phyloP scores from a whole-genome alignment of 1,139 yeast genomes.

The Pichia sp. region DNA sequence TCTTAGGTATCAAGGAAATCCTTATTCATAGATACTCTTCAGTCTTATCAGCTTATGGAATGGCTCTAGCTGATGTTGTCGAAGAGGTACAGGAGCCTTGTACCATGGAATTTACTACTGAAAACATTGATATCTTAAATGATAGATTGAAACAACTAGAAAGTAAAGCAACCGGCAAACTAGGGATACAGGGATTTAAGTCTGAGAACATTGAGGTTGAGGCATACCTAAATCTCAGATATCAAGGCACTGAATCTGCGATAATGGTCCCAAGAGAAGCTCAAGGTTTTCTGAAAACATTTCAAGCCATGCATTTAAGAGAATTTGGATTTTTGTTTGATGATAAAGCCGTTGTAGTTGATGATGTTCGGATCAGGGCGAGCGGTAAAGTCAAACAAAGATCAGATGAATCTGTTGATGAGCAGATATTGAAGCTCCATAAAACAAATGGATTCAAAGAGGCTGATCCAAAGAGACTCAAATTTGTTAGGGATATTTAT shows the following conservation, averaged over 20 bases:
- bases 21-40: slow-evolving; percentile 51
- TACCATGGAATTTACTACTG: slow-evolving; percentile 34
- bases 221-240: slow-evolving; percentile 69
- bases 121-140: slow-evolving; percentile 31
- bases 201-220: slow-evolving; percentile 40
- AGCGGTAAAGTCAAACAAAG: slow-evolving; percentile 43
- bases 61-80: slow-evolving; percentile 50
- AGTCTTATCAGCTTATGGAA: slow-evolving; percentile 53
- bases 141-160: slow-evolving; percentile 36
- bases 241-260: slow-evolving; percentile 83
- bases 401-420: slow-evolving; percentile 25
- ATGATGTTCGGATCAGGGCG: slow-evolving; percentile 74
- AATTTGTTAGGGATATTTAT: slow-evolving; percentile 23
- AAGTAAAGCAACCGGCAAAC: slow-evolving; percentile 34
- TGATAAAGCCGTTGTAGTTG: slow-evolving; percentile 58
- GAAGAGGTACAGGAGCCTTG: slow-evolving; percentile 66
- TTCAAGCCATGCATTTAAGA: slow-evolving; percentile 44
- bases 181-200: slow-evolving; percentile 45
- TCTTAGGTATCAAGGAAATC: slow-evolving; percentile 43
- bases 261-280: slow-evolving; percentile 52
- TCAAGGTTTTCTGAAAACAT: slow-evolving; percentile 24
- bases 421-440: slow-evolving; percentile 24
- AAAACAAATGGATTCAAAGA: slow-evolving; percentile 12
- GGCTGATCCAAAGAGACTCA: slow-evolving; percentile 19
- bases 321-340: slow-evolving; percentile 71